Evolutionary conservation across 2,329 filamentous ascomycete genomes (phyloP).

Genomic region (Fusarium euwallaceae): DNA sequence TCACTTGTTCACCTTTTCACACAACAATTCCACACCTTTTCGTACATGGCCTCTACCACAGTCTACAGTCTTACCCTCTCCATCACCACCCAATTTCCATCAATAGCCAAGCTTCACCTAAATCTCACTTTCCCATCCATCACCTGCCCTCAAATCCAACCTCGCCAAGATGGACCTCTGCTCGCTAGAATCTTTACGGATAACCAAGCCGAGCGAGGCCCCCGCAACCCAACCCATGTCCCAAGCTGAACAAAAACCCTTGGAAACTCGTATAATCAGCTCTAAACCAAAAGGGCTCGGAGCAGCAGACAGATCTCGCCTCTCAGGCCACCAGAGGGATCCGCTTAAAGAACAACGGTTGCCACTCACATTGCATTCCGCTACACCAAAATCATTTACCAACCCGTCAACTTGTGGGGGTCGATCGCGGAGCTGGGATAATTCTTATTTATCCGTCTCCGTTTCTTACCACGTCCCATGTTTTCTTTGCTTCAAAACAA

Average conservation of each 20-base stretch:
- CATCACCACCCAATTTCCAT: neutral
- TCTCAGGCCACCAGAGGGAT: neutral
- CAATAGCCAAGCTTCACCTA: neutral
- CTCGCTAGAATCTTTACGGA: neutral
- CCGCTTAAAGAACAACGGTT: neutral
- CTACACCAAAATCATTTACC: neutral
- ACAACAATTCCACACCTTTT: neutral
- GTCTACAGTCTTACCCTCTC: no score
- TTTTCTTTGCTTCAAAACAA: neutral
- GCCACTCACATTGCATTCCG: neutral
- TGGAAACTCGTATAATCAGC: neutral
- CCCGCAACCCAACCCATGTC: neutral
- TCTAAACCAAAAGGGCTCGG: neutral
- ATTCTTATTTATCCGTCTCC: conserved; percentile 2
- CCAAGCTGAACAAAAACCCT: neutral
- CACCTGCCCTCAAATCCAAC: neutral
- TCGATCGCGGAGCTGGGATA: neutral
- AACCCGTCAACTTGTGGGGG: neutral
- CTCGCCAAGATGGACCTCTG: neutral
- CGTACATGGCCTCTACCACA: neutral
- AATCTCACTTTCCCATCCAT: neutral
- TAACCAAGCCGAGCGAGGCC: neutral
- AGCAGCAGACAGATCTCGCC: conserved; percentile 1
- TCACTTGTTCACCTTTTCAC: neutral
- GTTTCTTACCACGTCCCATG: neutral